Evolutionary conservation across 768 basidiomycete species (phyloP).

Genomic region (Coprinellus micaceus): DNA sequence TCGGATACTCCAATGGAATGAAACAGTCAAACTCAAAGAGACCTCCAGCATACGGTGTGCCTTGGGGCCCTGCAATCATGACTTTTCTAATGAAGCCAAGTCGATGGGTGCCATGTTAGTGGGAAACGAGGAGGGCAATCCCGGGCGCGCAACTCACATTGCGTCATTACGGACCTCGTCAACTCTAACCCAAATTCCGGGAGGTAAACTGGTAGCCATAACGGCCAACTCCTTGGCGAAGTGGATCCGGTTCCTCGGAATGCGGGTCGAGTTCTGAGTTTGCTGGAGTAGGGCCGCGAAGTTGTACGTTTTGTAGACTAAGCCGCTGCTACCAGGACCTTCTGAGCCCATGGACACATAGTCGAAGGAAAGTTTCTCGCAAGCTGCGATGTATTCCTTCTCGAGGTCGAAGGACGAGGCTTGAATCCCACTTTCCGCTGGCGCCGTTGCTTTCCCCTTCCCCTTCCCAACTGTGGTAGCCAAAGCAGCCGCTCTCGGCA

Average conservation of each 20-base stretch:
- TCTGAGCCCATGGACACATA: constrained; percentile 32
- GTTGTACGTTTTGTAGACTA: constrained; percentile 30
- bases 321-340: constrained; percentile 15
- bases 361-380: constrained; percentile 47
- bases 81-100: constrained; percentile 35
- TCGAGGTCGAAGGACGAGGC: constrained; percentile 30
- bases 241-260: constrained; percentile 45
- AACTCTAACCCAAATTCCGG: constrained; percentile 53
- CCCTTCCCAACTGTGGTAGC: constrained; percentile 13
- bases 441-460: constrained; percentile 29
- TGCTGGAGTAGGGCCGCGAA: constrained; percentile 28
- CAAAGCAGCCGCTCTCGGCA: background rate
- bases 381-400: constrained; percentile 37
- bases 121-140: background rate
- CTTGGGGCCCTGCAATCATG: constrained; percentile 57
- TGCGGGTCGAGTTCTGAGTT: constrained; percentile 37
- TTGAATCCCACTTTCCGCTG: constrained; percentile 14
- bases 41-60: constrained; percentile 51
- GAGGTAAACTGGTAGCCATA: constrained; percentile 52
- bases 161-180: constrained; percentile 57
- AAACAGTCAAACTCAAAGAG: constrained; percentile 58
- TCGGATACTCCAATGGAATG: constrained; percentile 49
- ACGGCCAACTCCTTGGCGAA: constrained; percentile 56
- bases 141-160: constrained; percentile 34
- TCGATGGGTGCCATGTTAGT: constrained; percentile 5